These are phyloP conservation scores for Citrus trifoliata DNA, from an alignment of 345 rosid genomes.

Conservation along the genomic window DNA sequence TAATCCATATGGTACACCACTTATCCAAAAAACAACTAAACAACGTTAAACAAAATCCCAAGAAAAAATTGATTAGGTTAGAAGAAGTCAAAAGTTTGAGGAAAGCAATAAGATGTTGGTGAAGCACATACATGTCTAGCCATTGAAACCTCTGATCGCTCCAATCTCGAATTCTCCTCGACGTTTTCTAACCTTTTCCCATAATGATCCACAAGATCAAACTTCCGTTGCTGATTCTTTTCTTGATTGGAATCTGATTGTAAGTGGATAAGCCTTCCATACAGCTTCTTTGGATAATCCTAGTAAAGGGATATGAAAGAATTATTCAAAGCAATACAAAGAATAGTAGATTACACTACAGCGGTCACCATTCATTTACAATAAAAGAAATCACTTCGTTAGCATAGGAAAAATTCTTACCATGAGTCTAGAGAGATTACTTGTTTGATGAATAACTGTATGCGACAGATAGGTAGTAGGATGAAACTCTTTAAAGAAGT, in stretches of 20 bases:
- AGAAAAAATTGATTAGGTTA: neutral
- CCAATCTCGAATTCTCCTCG: slow-evolving; percentile 65
- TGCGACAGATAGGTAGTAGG: slow-evolving; percentile 77
- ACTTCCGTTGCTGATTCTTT: slow-evolving; percentile 39
- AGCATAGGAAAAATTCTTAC: slow-evolving; percentile 39
- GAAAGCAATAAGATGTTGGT: slow-evolving; percentile 2
- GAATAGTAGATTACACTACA: neutral
- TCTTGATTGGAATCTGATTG: slow-evolving; percentile 46
- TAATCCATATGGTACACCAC: neutral
- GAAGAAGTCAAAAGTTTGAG: neutral
- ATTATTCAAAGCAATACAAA: neutral
- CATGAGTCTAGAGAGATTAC: slow-evolving; percentile 59
- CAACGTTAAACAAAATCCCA: neutral
- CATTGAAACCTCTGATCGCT: slow-evolving; percentile 61
- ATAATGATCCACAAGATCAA: slow-evolving; percentile 63
- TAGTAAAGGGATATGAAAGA: slow-evolving; percentile 15
- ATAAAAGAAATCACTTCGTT: neutral
- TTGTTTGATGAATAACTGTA: slow-evolving; percentile 70
- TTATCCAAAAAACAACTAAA: neutral
- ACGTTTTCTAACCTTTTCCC: slow-evolving; percentile 61
- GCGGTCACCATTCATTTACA: neutral
- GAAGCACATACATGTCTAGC: slow-evolving; percentile 52
- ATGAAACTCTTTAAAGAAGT: slow-evolving; percentile 69
- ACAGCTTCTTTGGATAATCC: slow-evolving; percentile 58
- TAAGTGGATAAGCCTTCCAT: slow-evolving; percentile 39